Conservation (phyloP, 2,329 filamentous ascomycete species). For the Arachnopeziza araneosa region DNA sequence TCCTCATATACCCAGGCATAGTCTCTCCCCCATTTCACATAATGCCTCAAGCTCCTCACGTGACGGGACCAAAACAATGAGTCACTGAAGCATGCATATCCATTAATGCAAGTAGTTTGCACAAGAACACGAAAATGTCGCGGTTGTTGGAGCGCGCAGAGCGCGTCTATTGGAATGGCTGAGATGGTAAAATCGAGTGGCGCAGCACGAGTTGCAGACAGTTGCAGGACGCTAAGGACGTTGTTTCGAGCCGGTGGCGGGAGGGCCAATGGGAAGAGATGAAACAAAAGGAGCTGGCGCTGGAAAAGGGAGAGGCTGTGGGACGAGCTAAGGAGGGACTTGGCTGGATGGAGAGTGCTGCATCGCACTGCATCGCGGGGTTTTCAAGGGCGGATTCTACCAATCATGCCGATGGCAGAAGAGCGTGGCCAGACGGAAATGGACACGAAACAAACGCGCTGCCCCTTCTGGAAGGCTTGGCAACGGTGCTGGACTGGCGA, state of each 20-base stretch:
- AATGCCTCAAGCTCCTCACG: slow-evolving; percentile 9
- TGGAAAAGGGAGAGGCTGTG: not conserved
- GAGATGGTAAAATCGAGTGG: not conserved
- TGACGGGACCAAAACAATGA: not conserved
- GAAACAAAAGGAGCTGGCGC: slow-evolving; percentile 10
- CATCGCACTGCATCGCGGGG: not conserved
- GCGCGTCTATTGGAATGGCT: slow-evolving; percentile 22
- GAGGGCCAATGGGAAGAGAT: slow-evolving; percentile 16
- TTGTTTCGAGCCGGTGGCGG: slow-evolving; percentile 11
- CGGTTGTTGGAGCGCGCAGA: slow-evolving; percentile 15
- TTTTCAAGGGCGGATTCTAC: not conserved
- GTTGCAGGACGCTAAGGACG: slow-evolving; percentile 6
- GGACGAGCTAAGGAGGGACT: not conserved
- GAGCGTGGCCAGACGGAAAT: not conserved
- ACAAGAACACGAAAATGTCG: slow-evolving; percentile 25
- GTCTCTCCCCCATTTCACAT: not conserved
- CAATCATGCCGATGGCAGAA: not conserved
- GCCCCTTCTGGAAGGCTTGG: not conserved
- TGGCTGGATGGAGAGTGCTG: not conserved
- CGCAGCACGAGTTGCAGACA: slow-evolving; percentile 1
- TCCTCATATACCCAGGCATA: slow-evolving; percentile 17
- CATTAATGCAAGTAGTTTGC: slow-evolving; percentile 3
- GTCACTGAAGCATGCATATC: slow-evolving; percentile 4
- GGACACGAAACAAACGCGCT: not conserved
- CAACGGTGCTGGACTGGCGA: not conserved